Evolutionary conservation across 108 stramenopile genomes (phyloP), one percentile per base, ranked within the genome.

Genomic region (Cyclostephanos invisitatus): DNA sequence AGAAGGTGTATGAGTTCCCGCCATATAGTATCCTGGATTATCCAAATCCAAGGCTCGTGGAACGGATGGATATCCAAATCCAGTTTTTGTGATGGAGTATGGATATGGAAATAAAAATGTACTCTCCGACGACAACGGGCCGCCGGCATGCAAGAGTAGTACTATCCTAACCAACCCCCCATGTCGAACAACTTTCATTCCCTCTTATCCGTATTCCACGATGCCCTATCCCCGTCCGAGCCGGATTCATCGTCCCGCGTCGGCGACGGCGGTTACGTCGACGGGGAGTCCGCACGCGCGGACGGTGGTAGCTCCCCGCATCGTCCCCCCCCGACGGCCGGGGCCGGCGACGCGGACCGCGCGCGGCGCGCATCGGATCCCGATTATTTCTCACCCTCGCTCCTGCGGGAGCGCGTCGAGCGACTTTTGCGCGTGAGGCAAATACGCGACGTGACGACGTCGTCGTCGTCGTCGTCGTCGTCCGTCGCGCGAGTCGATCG

Each of bases 161-260:
- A n/a, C n/a, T n/a, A n/a, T n/a, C n/a, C n/a, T n/a, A n/a, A n/a
- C n/a, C n/a, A n/a, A n/a, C n/a, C n/a, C n/a, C n/a, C 55, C 48
- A 54, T 67, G 66, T 67, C 66, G 9, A 47, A 57, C 32, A 61
- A 67, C 51, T 81, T 81, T 40, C 64, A 77, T 32, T 78, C 76
- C 21, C 80, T 81, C 62, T 75, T 81, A 40, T 81, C 80, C 29
- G 75, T 68, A 24, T 81, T 81, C 29, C 75, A 62, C 47, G 80
- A 81, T 51, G 80, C 80, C 56, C 77, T 76, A 15, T 53, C 62
- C 35, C 49, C 72, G 0, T 24, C 60, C 60, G 32, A 32, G 17
- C 7, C 57, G 58, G 11, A 27, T 22, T 29, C 48, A 27, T 27
- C 53, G 53, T 27, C 25, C 53, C 22, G 20, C 11, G 20, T 1